A percentile compares a stretch with the other conserved stretches of the same genome.
These are phyloP conservation scores for Oryza meridionalis DNA, from an alignment of 176 grass and related monocot species.

Conservation along the genomic window DNA sequence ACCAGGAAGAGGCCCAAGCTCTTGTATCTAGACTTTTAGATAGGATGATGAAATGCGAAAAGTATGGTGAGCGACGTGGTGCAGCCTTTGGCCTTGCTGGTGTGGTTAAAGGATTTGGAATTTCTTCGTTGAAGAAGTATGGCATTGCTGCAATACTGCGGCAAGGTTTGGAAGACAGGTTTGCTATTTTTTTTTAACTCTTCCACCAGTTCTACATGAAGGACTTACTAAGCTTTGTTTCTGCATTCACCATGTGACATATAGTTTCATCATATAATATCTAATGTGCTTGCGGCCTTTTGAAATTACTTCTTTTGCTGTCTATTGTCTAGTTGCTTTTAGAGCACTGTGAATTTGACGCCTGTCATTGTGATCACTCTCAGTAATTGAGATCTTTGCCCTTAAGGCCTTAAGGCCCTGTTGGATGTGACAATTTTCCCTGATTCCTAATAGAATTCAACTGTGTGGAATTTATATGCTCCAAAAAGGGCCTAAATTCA, in stretches of 20 bases:
- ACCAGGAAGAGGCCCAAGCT: conserved; percentile 85
- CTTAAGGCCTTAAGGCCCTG: neutral
- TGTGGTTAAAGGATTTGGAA: conserved; percentile 90
- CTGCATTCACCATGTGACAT: conserved; percentile 27
- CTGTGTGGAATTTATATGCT: neutral
- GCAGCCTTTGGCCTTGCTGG: conserved; percentile 98
- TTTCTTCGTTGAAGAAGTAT: conserved; percentile 95
- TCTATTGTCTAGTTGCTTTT: neutral
- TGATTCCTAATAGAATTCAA: neutral
- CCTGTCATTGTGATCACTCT: neutral
- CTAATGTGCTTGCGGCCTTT: neutral
- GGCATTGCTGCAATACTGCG: conserved; percentile 66
- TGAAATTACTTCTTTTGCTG: neutral
- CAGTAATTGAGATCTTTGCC: conserved; percentile 3
- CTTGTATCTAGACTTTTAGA: conserved; percentile 82
- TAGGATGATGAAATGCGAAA: conserved; percentile 90
- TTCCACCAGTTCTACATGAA: conserved; percentile 22
- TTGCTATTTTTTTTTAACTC: conserved; percentile 22
- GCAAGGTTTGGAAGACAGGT: conserved; percentile 88
- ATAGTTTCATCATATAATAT: conserved; percentile 28
- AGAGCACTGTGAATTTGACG: conserved; percentile 7
- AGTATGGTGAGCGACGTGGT: conserved; percentile 91
- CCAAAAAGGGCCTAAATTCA: neutral
- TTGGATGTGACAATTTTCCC: neutral
- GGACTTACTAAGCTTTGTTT: conserved; percentile 4